Evolutionary conservation across 129 eudicot genomes (phyloP).

Genomic region (Flaveria bidentis): DNA sequence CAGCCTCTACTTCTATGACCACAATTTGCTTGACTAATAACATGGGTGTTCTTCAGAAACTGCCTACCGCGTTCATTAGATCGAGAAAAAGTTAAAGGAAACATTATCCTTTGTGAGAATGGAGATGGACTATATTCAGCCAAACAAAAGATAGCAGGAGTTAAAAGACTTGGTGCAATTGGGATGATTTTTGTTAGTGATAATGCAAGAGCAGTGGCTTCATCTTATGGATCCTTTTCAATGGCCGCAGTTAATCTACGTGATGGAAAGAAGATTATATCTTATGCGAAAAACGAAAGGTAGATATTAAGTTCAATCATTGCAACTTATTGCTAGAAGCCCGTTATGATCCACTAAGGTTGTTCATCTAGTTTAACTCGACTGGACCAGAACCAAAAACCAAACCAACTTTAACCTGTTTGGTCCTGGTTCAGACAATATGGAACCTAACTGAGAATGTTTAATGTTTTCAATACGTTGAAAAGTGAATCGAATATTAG

Average conservation of each 20-base stretch:
- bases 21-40: neutral
- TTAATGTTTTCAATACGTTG: neutral
- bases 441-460: neutral
- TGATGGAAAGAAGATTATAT: slow-evolving; percentile 49
- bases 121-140: slow-evolving; percentile 18
- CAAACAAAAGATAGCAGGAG: slow-evolving; percentile 23
- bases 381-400: neutral
- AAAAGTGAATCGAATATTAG: neutral
- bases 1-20: neutral
- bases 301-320: slow-evolving; percentile 17
- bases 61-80: slow-evolving; percentile 64
- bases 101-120: slow-evolving; percentile 60
- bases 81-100: slow-evolving; percentile 55
- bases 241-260: slow-evolving; percentile 39
- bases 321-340: slow-evolving; percentile 10
- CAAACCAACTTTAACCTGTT: neutral
- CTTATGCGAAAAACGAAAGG: slow-evolving; percentile 62
- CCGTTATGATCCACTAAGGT: neutral
- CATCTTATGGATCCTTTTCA: slow-evolving; percentile 45
- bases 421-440: no score
- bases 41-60: slow-evolving; percentile 40
- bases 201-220: slow-evolving; percentile 38
- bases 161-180: slow-evolving; percentile 48
- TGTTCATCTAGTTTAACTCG: slow-evolving; percentile 2
- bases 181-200: slow-evolving; percentile 62